Percentiles rank a stretch among this genome's conserved stretches.
Conservation (phyloP, 2,329 filamentous ascomycete species). For the Ploettnerulaceae sp. region DNA sequence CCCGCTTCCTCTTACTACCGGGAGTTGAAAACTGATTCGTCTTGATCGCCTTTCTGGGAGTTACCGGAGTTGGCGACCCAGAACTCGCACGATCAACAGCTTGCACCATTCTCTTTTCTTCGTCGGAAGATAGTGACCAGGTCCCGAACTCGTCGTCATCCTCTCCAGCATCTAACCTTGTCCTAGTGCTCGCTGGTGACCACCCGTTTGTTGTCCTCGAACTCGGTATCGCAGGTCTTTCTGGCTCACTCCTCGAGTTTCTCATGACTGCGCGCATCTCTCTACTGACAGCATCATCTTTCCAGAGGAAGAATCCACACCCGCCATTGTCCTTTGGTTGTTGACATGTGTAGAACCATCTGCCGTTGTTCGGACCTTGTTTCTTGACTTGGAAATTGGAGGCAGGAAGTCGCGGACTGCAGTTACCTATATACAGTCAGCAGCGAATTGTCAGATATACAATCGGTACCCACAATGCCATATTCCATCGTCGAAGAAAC, state of each 20-base stretch:
- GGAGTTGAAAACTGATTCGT: constrained; percentile 23
- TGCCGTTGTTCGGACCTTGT: constrained; percentile 45
- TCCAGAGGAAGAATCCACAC: constrained; percentile 56
- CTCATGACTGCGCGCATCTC: constrained; percentile 41
- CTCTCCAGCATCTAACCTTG: constrained; percentile 13
- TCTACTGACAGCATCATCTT: constrained; percentile 45
- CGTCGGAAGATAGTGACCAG: constrained; percentile 23
- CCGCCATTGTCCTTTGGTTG: constrained; percentile 37
- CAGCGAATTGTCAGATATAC: background rate
- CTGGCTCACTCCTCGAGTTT: constrained; percentile 42
- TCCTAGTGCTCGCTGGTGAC: background rate
- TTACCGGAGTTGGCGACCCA: constrained; percentile 20
- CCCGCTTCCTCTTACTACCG: constrained; percentile 29
- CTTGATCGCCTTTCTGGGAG: constrained; percentile 27
- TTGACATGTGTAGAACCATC: constrained; percentile 51
- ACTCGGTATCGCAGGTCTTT: constrained; percentile 8
- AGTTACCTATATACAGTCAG: constrained; percentile 40
- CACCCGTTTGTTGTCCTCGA: background rate
- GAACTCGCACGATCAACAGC: constrained; percentile 9
- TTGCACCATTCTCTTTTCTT: constrained; percentile 23
- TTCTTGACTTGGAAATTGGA: constrained; percentile 46
- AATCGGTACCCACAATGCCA: constrained; percentile 36
- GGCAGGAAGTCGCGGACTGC: constrained; percentile 45
- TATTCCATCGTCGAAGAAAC: constrained; percentile 33
- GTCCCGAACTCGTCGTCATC: constrained; percentile 30